Evolutionary conservation across 768 basidiomycete genomes (phyloP).

Genomic region (Mycena chlorophos): DNA sequence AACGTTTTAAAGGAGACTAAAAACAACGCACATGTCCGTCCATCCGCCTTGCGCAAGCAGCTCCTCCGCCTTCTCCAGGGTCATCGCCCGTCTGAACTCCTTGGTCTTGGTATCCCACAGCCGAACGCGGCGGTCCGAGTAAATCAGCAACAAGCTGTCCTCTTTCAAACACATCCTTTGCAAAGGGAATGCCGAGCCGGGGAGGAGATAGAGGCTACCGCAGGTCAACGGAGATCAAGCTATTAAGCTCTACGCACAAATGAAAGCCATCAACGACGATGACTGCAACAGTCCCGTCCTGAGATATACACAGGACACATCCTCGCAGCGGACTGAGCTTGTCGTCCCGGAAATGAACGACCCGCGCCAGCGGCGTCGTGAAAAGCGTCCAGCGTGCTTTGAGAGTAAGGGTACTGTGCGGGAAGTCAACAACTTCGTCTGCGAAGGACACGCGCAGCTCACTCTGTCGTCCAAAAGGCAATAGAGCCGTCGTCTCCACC

Average conservation of each 20-base stretch:
- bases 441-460: constrained; percentile 22
- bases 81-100: constrained; percentile 86
- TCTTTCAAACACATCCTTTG: constrained; percentile 61
- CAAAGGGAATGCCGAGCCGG: constrained; percentile 74
- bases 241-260: constrained; percentile 52
- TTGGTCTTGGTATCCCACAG: constrained; percentile 83
- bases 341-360: constrained; percentile 57
- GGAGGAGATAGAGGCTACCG: constrained; percentile 73
- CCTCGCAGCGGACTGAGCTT: constrained; percentile 59
- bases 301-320: constrained; percentile 69
- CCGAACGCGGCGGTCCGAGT: constrained; percentile 73
- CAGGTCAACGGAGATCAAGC: constrained; percentile 3
- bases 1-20: not conserved
- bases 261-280: constrained; percentile 73
- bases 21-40: constrained; percentile 71
- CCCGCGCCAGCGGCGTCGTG: constrained; percentile 57
- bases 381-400: constrained; percentile 76
- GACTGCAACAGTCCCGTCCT: constrained; percentile 83
- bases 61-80: constrained; percentile 72
- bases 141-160: constrained; percentile 73
- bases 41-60: constrained; percentile 72
- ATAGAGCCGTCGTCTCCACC: constrained; percentile 80
- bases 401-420: constrained; percentile 58
- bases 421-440: not conserved
- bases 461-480: constrained; percentile 72